Base-by-base conservation (phyloP, 1,284 basidiomycete species). In the Naganishia sp. region DNA sequence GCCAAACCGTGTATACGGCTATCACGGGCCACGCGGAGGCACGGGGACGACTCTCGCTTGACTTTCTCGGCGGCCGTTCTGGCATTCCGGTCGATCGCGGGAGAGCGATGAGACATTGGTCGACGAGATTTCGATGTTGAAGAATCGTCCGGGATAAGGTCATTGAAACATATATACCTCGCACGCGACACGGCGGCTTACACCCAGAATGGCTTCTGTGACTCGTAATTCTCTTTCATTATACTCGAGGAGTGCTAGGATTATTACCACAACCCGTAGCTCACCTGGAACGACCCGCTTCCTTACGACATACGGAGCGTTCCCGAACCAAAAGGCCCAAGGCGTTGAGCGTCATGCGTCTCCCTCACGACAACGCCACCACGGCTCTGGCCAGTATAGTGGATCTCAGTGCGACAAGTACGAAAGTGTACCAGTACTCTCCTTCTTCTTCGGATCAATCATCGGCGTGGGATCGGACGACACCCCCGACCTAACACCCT, bases 401-500 rank as follows among this genome's bases (percentile, higher is more conserved):
- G 35, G 35, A 39, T 10, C 10, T 13, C 35, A 39, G 10, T 39
- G 7, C 35, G 7, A 9, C 35, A 39, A 31, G 2, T 57, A 41
- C 45, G 25, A 23, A 25, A 32, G 58, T 15, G 54, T 63, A 23
- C 53, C 62, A 21, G 63, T 67, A 25, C 67, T 73, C 31, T 70
- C 69, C 61, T 61, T 68, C 25, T 63, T 71, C 18, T 52, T 67
- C n/a, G 13, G 51, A 2, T 58, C 67, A 3, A 51, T 52, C 6
- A 42, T 46, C 21, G 51, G 49, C 1, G n/a, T 32, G 6, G 45
- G 52, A 10, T 39, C 56, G 23, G 57, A 63, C 28, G 49, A 67
- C 25, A 62, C 23, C 25, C 65, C 65, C 31, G 58, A 65, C 43
- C 49, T 76, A 0, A 70, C 71, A 11, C 76, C 77, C 1, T 67